A percentile compares a stretch with the other conserved stretches of the same genome.
Evolutionary conservation across 306 rosid genomes (phyloP).

Genomic region (Argentina anserina): DNA sequence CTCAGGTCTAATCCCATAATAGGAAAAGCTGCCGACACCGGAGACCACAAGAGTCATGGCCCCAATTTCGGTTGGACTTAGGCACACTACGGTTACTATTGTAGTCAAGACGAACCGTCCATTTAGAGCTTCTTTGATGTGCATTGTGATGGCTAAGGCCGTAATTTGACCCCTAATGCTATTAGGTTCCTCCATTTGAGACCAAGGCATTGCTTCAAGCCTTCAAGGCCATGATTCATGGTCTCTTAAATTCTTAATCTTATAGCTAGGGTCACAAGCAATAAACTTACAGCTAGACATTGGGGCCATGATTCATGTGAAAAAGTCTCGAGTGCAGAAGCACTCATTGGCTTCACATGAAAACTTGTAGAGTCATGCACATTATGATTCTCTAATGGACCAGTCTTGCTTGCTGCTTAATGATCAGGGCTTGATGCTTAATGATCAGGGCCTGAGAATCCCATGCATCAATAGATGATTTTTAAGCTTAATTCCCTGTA

Average conservation of each 20-base stretch:
- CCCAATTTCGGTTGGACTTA: not conserved
- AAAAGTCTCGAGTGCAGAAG: not conserved
- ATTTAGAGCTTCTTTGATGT: not conserved
- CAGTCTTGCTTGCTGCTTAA: not conserved
- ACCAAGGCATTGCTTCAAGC: not conserved
- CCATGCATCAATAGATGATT: not conserved
- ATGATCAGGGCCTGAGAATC: conserved; percentile 4
- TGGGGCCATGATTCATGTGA: conserved; percentile 13
- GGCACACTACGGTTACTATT: not conserved
- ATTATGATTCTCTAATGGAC: not conserved
- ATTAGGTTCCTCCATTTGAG: not conserved
- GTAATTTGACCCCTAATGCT: not conserved
- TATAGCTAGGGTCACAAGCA: not conserved
- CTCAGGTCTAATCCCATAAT: not conserved
- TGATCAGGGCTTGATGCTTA: not conserved
- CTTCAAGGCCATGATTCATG: not conserved
- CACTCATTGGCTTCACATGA: conserved; percentile 8
- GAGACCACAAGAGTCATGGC: conserved; percentile 1
- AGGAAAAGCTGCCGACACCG: conserved; percentile 19
- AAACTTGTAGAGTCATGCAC: not conserved
- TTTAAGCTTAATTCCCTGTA: not conserved
- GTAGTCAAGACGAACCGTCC: not conserved
- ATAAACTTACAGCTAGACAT: not conserved
- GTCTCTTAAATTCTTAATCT: not conserved
- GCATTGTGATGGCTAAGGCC: not conserved